These are phyloP conservation scores for Colletotrichum abscissum DNA, from an alignment of 2,329 filamentous ascomycete species.

Conservation along the genomic window DNA sequence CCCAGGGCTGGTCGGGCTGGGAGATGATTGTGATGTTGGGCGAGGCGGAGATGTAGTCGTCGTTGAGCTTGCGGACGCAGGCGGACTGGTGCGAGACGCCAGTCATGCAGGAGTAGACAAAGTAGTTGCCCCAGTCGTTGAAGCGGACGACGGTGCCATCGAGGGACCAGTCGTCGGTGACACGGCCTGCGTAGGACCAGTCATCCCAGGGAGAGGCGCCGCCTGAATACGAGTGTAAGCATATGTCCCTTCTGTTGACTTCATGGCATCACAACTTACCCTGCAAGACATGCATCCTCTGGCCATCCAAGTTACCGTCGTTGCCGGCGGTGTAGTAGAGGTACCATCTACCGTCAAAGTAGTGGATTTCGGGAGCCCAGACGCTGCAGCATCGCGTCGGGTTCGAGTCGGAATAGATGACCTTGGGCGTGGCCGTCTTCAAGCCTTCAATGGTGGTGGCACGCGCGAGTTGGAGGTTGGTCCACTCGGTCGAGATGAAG, in stretches of 20 bases:
- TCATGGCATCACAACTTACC: constrained; percentile 45
- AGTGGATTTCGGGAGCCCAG: constrained; percentile 69
- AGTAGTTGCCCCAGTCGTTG: constrained; percentile 58
- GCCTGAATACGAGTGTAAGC: constrained; percentile 46
- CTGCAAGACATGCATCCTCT: constrained; percentile 63
- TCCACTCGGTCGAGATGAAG: constrained; percentile 67
- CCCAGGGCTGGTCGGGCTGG: constrained; percentile 61
- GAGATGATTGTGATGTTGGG: constrained; percentile 61
- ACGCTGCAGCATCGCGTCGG: constrained; percentile 63
- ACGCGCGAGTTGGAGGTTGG: constrained; percentile 63
- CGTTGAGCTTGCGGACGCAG: constrained; percentile 52
- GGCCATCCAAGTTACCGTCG: constrained; percentile 56
- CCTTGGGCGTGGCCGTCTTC: constrained; percentile 62
- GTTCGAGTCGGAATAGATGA: constrained; percentile 60
- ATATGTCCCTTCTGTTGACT: background rate
- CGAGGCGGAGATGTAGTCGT: constrained; percentile 52
- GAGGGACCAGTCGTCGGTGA: constrained; percentile 62
- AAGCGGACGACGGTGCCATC: constrained; percentile 65
- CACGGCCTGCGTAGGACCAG: constrained; percentile 60
- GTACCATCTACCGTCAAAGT: constrained; percentile 61
- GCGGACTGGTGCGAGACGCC: constrained; percentile 50
- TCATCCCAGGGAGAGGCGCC: constrained; percentile 62
- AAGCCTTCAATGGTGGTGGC: constrained; percentile 65
- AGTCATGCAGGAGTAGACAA: constrained; percentile 65
- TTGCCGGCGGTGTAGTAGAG: constrained; percentile 68